Conservation (phyloP, 768 basidiomycete species). For the Pleurotus platypus region DNA sequence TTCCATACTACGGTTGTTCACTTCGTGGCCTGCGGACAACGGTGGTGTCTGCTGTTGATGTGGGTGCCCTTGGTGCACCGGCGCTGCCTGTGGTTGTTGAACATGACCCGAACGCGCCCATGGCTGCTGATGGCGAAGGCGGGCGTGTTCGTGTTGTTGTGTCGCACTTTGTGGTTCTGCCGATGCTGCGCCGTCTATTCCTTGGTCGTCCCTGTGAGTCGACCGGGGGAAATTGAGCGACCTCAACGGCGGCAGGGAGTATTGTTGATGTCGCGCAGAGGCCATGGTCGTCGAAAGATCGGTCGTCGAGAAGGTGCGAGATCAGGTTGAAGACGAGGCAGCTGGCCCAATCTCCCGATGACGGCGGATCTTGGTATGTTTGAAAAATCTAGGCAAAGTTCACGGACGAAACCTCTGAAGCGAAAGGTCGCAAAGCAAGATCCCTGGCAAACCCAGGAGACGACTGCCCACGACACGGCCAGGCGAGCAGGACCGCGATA, state of each 20-base stretch:
- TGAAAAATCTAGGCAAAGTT: not conserved
- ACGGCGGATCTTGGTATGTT: conserved; percentile 46
- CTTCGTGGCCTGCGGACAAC: conserved; percentile 40
- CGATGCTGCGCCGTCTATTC: not conserved
- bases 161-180: not conserved
- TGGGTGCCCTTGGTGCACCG: conserved; percentile 22
- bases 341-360: conserved; percentile 56
- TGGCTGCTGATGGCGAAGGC: conserved; percentile 28
- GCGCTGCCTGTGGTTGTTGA: conserved; percentile 17
- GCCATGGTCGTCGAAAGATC: not conserved
- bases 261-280: not conserved
- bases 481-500: not conserved
- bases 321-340: conserved; percentile 24
- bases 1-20: conserved; percentile 26
- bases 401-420: not conserved
- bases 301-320: conserved; percentile 27
- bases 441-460: not conserved
- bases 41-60: conserved; percentile 50
- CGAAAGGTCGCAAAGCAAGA: not conserved
- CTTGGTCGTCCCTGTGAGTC: not conserved
- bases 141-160: conserved; percentile 20
- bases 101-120: conserved; percentile 27
- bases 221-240: conserved; percentile 46
- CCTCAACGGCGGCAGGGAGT: conserved; percentile 3
- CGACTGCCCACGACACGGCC: no score